Conservation (phyloP, 1,284 basidiomycete species). For the Microbotryum intermedium region DNA sequence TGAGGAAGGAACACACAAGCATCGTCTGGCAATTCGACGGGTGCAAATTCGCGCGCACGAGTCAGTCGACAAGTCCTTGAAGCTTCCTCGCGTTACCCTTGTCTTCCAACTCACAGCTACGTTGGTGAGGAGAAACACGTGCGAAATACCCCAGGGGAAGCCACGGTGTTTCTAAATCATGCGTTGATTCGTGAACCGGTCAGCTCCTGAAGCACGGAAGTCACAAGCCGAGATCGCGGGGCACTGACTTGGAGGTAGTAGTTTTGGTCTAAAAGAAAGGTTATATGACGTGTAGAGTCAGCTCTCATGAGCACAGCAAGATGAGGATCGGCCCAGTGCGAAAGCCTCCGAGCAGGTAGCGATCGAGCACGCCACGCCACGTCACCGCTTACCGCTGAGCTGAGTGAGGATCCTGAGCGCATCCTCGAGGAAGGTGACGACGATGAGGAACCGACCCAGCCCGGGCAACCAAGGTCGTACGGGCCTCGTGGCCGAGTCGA, state of each 20-base stretch:
- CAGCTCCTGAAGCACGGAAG: background rate
- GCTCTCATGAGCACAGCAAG: too few species aligned
- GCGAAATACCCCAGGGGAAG: constrained; percentile 91
- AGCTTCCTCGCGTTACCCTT: background rate
- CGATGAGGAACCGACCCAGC: constrained; percentile 92
- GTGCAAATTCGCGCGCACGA: background rate
- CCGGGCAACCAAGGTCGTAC: constrained; percentile 90
- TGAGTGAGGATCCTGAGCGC: constrained; percentile 53
- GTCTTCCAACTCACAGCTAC: constrained; percentile 61
- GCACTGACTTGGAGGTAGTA: constrained; percentile 69
- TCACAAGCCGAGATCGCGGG: too few species aligned
- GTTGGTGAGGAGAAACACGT: constrained; percentile 84
- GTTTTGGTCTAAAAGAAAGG: constrained; percentile 76
- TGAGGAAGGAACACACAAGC: constrained; percentile 73
- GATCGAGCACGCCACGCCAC: too few species aligned
- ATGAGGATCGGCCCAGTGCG: too few species aligned
- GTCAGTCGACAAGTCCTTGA: background rate
- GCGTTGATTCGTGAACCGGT: constrained; percentile 42
- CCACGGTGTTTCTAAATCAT: constrained; percentile 55
- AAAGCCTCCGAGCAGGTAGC: too few species aligned
- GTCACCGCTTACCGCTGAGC: constrained; percentile 13
- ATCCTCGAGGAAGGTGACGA: constrained; percentile 97
- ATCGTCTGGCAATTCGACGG: constrained; percentile 69
- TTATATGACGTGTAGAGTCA: too few species aligned
- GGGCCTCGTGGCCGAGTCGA: constrained; percentile 88